phyloP scores from a whole-genome alignment of 1,284 basidiomycete genomes.

The Microbotryum violaceum region DNA sequence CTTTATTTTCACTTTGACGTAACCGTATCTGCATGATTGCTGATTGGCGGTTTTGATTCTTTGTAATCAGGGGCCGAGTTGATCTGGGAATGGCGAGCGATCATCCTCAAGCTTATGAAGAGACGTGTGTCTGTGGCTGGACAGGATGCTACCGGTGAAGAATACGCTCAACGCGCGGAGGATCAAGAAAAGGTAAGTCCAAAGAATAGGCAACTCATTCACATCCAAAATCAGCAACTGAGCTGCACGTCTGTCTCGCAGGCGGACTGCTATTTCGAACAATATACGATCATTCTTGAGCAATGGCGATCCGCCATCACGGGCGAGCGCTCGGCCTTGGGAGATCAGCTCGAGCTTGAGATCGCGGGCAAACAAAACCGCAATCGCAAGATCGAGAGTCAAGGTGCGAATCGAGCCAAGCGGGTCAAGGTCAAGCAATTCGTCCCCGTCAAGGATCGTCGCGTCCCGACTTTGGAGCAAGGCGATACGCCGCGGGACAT shows the following conservation, averaged over 20 bases:
- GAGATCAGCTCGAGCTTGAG: conserved; percentile 11
- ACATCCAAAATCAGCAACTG: no score
- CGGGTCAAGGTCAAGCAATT: conserved; percentile 4
- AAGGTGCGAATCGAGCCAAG: conserved; percentile 10
- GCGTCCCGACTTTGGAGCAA: conserved; percentile 19
- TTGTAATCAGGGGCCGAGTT: conserved; percentile 22
- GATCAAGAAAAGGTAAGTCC: conserved; percentile 29
- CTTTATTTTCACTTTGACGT: no score
- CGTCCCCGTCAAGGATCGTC: conserved; percentile 11
- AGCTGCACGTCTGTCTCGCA: no score
- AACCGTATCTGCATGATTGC: no score
- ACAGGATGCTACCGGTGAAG: conserved; percentile 30
- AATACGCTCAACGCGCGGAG: conserved; percentile 32
- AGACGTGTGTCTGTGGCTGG: conserved; percentile 19
- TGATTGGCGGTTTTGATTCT: background rate
- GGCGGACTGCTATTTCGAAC: background rate
- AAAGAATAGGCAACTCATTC: background rate
- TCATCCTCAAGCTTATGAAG: conserved; percentile 17
- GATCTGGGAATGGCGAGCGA: conserved; percentile 23
- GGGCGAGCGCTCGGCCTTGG: conserved; percentile 17
- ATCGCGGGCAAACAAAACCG: background rate
- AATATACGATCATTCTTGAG: conserved; percentile 19
- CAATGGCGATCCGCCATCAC: conserved; percentile 22
- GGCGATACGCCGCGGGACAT: conserved; percentile 19
- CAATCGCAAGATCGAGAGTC: conserved; percentile 7